A percentile compares a stretch with the other conserved stretches of the same genome.
These are phyloP conservation scores for Venturia effusa DNA, from an alignment of 2,329 filamentous ascomycete genomes.

Conservation along the genomic window DNA sequence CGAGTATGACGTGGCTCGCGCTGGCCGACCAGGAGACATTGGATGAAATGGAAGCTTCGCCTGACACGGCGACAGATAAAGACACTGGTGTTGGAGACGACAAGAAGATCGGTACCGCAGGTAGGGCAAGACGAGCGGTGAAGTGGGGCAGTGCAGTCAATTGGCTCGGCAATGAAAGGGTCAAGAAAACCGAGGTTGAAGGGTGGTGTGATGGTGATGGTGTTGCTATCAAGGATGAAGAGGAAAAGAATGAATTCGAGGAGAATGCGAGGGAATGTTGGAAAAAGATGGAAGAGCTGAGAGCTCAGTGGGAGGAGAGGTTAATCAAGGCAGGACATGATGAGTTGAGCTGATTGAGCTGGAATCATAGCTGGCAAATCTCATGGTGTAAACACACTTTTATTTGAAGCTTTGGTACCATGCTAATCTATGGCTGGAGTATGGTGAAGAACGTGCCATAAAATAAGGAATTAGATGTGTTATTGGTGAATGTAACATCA, in stretches of 20 bases:
- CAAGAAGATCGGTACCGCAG: background rate
- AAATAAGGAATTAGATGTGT: too few species aligned
- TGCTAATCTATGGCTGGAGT: too few species aligned
- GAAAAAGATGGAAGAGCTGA: conserved; percentile 61
- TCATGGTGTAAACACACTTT: too few species aligned
- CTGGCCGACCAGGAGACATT: conserved; percentile 55
- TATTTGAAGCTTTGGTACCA: too few species aligned
- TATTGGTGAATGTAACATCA: too few species aligned
- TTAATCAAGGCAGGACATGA: conserved; percentile 21
- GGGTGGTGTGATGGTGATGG: conserved; percentile 44
- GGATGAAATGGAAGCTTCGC: conserved; percentile 39
- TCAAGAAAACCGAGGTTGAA: conserved; percentile 70
- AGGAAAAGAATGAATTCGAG: conserved; percentile 52
- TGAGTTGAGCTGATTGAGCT: background rate
- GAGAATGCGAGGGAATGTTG: conserved; percentile 50
- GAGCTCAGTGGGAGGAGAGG: conserved; percentile 47
- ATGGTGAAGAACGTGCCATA: too few species aligned
- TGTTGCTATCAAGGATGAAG: conserved; percentile 25
- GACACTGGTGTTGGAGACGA: background rate
- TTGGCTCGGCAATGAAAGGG: conserved; percentile 44
- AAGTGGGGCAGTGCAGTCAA: conserved; percentile 82
- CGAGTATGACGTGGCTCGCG: conserved; percentile 66
- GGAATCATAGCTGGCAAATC: too few species aligned
- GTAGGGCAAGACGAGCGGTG: conserved; percentile 33
- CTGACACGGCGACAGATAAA: background rate